A percentile compares a stretch with the other conserved stretches of the same genome.
phyloP scores from a whole-genome alignment of 768 basidiomycete species.

The Naematelia aurantialba region DNA sequence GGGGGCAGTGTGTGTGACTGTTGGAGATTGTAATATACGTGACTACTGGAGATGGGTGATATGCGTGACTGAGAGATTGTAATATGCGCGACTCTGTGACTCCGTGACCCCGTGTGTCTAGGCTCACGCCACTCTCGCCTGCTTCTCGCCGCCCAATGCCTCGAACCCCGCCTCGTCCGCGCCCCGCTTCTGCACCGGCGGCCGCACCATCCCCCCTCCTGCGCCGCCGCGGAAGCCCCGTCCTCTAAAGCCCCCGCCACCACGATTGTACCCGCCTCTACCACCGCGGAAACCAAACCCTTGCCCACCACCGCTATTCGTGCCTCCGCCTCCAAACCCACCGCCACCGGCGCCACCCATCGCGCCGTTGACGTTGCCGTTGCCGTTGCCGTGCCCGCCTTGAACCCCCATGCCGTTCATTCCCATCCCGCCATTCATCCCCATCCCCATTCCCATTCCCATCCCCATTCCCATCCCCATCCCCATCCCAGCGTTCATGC shows the following conservation, averaged over 20 bases:
- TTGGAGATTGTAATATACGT: no score
- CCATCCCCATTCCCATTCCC: conserved; percentile 8
- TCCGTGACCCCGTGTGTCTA: background rate
- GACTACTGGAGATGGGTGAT: no score
- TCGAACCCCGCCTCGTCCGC: conserved; percentile 14
- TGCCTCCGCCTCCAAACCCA: conserved; percentile 4
- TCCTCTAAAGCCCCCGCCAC: conserved; percentile 11
- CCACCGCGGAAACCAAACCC: background rate
- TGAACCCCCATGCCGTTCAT: conserved; percentile 11
- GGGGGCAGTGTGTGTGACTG: no score
- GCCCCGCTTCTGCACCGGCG: conserved; percentile 7
- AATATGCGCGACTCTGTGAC: no score
- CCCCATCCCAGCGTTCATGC: conserved; percentile 11
- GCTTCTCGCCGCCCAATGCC: background rate
- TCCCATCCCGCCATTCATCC: conserved; percentile 6
- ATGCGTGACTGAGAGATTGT: no score
- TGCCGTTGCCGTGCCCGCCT: conserved; percentile 11
- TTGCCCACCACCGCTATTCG: conserved; percentile 1
- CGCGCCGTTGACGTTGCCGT: background rate
- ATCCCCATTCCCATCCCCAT: conserved; percentile 5
- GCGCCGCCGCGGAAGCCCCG: background rate
- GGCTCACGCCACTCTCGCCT: background rate
- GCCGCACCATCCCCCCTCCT: conserved; percentile 1
- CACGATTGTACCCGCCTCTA: background rate
- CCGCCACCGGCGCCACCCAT: background rate